A percentile compares a stretch with the other conserved stretches of the same genome.
Evolutionary conservation across 2,329 filamentous ascomycete genomes (phyloP).

Genomic region (Fragosphaeria purpurea): DNA sequence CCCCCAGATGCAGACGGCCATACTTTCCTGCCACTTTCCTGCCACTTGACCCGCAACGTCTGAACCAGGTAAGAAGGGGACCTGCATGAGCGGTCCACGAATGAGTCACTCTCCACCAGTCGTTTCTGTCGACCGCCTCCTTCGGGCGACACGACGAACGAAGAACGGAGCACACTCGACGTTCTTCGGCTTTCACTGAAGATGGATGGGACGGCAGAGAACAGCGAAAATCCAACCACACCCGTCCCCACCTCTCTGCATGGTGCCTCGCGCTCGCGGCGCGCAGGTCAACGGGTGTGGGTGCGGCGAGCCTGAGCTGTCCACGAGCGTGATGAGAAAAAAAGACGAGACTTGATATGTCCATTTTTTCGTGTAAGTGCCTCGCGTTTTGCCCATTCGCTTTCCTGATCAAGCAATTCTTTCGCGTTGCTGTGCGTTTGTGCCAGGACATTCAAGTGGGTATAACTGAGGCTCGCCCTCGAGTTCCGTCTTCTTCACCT

Average conservation of each 20-base stretch:
- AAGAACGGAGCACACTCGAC: background rate
- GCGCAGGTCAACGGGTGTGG: slow-evolving; percentile 5
- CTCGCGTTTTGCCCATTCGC: slow-evolving; percentile 2
- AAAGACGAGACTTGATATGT: background rate
- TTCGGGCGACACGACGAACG: slow-evolving; percentile 17
- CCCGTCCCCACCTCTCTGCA: background rate
- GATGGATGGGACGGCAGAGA: too few species aligned
- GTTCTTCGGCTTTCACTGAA: too few species aligned
- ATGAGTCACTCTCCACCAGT: slow-evolving; percentile 24
- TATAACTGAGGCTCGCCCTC: slow-evolving; percentile 12
- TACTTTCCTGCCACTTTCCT: too few species aligned
- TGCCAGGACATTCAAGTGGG: slow-evolving; percentile 2
- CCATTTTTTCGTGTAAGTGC: background rate
- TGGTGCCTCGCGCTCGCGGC: slow-evolving; percentile 5
- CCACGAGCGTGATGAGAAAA: background rate
- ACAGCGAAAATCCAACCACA: too few species aligned
- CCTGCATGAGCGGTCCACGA: slow-evolving; percentile 11
- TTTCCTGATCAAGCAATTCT: background rate
- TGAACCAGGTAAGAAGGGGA: slow-evolving; percentile 2
- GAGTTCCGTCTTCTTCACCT: background rate
- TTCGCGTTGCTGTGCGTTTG: background rate
- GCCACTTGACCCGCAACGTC: too few species aligned
- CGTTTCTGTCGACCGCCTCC: slow-evolving; percentile 14
- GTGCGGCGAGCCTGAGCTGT: background rate
- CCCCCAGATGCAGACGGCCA: slow-evolving; percentile 14